phyloP scores from a whole-genome alignment of 2,329 filamentous ascomycete genomes.

The Rhinocladiella mackenziei region DNA sequence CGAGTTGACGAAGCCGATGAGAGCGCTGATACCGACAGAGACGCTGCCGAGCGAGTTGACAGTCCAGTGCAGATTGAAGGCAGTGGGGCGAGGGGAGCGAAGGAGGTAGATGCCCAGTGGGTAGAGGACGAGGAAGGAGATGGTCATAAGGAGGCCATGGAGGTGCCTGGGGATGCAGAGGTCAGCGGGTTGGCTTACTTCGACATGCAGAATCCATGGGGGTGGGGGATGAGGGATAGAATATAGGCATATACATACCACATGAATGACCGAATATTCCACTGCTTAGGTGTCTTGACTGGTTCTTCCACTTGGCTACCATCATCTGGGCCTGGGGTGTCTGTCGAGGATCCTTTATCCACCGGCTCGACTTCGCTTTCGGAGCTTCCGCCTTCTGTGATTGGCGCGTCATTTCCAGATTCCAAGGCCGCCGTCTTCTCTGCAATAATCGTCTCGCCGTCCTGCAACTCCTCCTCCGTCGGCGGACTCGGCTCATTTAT shows the following conservation, averaged over 20 bases:
- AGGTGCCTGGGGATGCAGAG: constrained; percentile 24
- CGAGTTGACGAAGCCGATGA: constrained; percentile 43
- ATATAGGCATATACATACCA: constrained; percentile 18
- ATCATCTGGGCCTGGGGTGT: constrained; percentile 22
- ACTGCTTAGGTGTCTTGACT: constrained; percentile 22
- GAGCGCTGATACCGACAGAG: constrained; percentile 38
- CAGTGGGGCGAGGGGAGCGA: constrained; percentile 36
- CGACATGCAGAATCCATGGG: too few species aligned
- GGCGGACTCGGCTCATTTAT: constrained; percentile 23
- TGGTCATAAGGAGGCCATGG: constrained; percentile 35
- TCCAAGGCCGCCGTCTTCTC: constrained; percentile 8
- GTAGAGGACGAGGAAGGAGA: constrained; percentile 37
- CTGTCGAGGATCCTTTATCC: constrained; percentile 5
- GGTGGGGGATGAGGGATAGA: constrained; percentile 31
- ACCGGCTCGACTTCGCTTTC: neutral
- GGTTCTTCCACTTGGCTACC: constrained; percentile 24
- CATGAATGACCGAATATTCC: constrained; percentile 24
- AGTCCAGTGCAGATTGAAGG: constrained; percentile 40
- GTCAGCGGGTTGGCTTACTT: too few species aligned
- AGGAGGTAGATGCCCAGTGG: constrained; percentile 37
- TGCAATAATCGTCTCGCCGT: constrained; percentile 21
- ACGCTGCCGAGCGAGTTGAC: constrained; percentile 39
- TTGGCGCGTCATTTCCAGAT: neutral
- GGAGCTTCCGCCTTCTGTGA: too few species aligned
- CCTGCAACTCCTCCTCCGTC: constrained; percentile 25